A percentile compares a stretch with the other conserved stretches of the same genome.
These are phyloP conservation scores for Mortierella sp. DNA, from an alignment of 371 early-diverging fungal species.

Conservation along the genomic window DNA sequence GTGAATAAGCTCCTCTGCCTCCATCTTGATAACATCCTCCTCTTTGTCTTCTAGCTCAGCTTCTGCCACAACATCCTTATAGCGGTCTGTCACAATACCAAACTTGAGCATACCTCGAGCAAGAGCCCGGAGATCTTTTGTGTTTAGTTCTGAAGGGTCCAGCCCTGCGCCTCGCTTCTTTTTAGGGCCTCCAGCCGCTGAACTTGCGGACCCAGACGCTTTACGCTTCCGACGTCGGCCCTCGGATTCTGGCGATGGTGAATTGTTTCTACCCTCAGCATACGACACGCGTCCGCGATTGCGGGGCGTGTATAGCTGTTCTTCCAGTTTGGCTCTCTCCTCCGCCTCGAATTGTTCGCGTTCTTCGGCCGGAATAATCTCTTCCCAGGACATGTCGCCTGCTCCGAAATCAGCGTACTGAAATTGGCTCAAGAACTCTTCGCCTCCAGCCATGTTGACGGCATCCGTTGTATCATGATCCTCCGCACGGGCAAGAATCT, in stretches of 20 bases:
- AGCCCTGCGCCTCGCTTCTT: conserved; percentile 54
- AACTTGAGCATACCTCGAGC: conserved; percentile 83
- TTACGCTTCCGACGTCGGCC: conserved; percentile 56
- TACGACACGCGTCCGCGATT: conserved; percentile 52
- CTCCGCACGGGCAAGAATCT: conserved; percentile 95
- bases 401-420: conserved; percentile 93
- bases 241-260: conserved; percentile 55
- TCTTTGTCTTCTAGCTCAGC: conserved; percentile 83
- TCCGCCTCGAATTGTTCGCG: conserved; percentile 77
- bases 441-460: conserved; percentile 76
- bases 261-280: conserved; percentile 48
- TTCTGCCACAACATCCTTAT: conserved; percentile 82
- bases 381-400: conserved; percentile 91
- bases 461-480: conserved; percentile 86
- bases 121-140: conserved; percentile 87
- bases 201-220: conserved; percentile 29
- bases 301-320: conserved; percentile 50
- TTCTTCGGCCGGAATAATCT: conserved; percentile 93
- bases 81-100: conserved; percentile 83
- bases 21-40: conserved; percentile 67
- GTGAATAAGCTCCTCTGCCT: conserved; percentile 72
- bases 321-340: conserved; percentile 58
- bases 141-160: conserved; percentile 64
- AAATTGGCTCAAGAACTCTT: conserved; percentile 95
- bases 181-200: conserved; percentile 39